Percentiles rank a stretch among this genome's conserved stretches.
Conservation (phyloP, 768 basidiomycete genomes). For the Suillus hirtellus region DNA sequence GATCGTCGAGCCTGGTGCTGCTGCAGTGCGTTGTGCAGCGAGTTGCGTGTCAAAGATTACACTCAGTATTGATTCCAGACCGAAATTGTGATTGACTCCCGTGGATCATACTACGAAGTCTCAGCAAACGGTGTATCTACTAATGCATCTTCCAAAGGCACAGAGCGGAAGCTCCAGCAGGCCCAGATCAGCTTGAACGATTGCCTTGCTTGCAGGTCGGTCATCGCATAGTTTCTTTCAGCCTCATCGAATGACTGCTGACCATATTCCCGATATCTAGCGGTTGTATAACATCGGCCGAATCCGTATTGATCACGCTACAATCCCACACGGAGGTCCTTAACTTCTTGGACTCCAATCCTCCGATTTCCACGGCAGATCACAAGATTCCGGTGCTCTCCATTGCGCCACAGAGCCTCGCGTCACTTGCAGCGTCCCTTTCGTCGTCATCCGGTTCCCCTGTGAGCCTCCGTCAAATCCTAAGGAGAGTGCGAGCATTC, state of each 20-base stretch:
- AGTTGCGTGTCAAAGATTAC: neutral
- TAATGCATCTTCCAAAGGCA: constrained; percentile 23
- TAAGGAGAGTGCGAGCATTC: constrained; percentile 73
- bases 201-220: constrained; percentile 96
- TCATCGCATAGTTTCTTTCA: constrained; percentile 13
- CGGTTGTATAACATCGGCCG: constrained; percentile 98
- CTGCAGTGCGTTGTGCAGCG: constrained; percentile 35
- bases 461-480: constrained; percentile 56
- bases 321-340: constrained; percentile 95
- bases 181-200: constrained; percentile 97
- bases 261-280: constrained; percentile 40
- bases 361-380: constrained; percentile 35
- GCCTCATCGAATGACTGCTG: neutral
- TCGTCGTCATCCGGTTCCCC: constrained; percentile 45
- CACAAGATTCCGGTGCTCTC: constrained; percentile 72
- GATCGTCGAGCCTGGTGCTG: constrained; percentile 39
- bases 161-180: constrained; percentile 72
- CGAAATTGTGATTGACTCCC: constrained; percentile 85
- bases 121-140: constrained; percentile 31
- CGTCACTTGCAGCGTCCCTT: constrained; percentile 70
- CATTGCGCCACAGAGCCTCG: constrained; percentile 86
- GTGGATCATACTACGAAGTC: constrained; percentile 88
- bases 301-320: constrained; percentile 93
- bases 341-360: constrained; percentile 66
- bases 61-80: constrained; percentile 52